phyloP scores from a whole-genome alignment of 345 rosid genomes.

The Brassica juncea region DNA sequence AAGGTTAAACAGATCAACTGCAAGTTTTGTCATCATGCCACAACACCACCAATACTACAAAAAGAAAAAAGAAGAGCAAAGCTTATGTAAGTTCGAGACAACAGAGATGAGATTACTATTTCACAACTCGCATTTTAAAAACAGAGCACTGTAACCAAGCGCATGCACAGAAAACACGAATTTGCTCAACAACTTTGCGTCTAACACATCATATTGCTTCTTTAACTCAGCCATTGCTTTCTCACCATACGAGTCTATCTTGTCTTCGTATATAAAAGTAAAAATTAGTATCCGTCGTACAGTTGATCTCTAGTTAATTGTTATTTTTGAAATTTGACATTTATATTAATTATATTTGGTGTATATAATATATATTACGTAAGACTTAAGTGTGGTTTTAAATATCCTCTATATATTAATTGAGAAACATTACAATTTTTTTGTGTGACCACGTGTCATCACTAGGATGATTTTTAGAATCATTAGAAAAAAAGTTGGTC shows the following conservation, averaged over 20 bases:
- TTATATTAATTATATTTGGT: too few relatives aligned
- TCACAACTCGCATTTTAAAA: constrained; percentile 20
- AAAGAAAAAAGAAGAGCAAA: neutral
- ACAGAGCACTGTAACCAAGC: constrained; percentile 5
- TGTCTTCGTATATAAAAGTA: constrained; percentile 66
- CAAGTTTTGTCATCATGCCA: neutral
- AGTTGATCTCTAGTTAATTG: too few relatives aligned
- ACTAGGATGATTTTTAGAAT: too few relatives aligned
- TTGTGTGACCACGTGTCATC: too few relatives aligned
- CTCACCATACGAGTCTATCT: constrained; percentile 69
- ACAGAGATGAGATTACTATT: constrained; percentile 7
- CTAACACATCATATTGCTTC: constrained; percentile 73
- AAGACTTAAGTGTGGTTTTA: too few relatives aligned
- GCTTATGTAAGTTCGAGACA: neutral
- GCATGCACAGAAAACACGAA: neutral
- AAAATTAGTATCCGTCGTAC: too few relatives aligned
- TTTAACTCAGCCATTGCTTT: constrained; percentile 70
- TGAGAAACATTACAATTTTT: too few relatives aligned
- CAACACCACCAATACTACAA: neutral
- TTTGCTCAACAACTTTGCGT: constrained; percentile 62
- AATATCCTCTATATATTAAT: too few relatives aligned
- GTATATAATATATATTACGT: too few relatives aligned
- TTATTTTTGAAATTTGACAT: too few relatives aligned
- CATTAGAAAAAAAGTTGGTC: too few relatives aligned
- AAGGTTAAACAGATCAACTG: neutral